Conservation (phyloP, 495 filamentous ascomycete species). For the Penicillium soppii region DNA sequence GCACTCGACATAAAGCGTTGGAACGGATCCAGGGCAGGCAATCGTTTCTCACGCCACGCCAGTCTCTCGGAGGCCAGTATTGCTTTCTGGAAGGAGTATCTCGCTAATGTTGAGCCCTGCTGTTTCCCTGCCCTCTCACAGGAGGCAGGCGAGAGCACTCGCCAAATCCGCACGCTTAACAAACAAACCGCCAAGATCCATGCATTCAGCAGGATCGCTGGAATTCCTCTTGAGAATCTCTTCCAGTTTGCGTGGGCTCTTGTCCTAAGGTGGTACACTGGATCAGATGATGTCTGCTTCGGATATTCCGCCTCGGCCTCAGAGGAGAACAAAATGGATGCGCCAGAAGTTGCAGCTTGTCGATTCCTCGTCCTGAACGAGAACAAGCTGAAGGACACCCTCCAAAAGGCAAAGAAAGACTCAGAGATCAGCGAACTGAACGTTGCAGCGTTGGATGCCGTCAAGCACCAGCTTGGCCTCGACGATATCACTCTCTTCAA, state of each 20-base stretch:
- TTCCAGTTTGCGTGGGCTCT: constrained; percentile 56
- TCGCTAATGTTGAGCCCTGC: constrained; percentile 52
- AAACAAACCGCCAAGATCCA: constrained; percentile 33
- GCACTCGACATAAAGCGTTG: constrained; percentile 19
- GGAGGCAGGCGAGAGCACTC: constrained; percentile 1
- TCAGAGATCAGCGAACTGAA: constrained; percentile 34
- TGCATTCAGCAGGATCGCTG: constrained; percentile 30
- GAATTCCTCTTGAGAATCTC: constrained; percentile 28
- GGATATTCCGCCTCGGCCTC: constrained; percentile 38
- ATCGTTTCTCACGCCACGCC: constrained; percentile 2
- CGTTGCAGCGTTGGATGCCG: constrained; percentile 35
- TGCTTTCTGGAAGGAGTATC: constrained; percentile 52
- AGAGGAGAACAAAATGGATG: constrained; percentile 18
- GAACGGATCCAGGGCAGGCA: constrained; percentile 8
- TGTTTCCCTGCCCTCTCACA: constrained; percentile 47
- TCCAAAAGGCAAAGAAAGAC: constrained; percentile 37
- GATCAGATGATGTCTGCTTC: constrained; percentile 54
- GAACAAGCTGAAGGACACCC: constrained; percentile 28
- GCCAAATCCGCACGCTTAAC: constrained; percentile 19
- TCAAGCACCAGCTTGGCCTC: constrained; percentile 39
- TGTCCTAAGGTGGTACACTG: constrained; percentile 52
- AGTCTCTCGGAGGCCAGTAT: constrained; percentile 24
- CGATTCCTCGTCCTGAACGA: constrained; percentile 38
- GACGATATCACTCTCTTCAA: constrained; percentile 49
- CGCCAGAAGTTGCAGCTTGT: constrained; percentile 23